These are phyloP conservation scores for Pistacia atlantica DNA, from an alignment of 345 rosid genomes.

Conservation along the genomic window DNA sequence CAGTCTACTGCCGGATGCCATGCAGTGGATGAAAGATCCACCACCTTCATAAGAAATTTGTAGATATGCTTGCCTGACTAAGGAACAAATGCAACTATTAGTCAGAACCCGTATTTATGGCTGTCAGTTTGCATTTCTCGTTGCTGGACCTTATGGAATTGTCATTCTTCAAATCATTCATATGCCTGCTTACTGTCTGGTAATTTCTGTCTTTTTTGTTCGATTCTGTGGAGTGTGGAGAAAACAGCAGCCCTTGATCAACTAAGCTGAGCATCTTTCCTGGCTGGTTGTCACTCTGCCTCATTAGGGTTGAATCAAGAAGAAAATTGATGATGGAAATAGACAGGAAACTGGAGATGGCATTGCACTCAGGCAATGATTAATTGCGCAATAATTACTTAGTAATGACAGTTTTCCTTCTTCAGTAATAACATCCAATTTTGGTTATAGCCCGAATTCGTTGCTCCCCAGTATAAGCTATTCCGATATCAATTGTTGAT, in stretches of 20 bases:
- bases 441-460: background rate
- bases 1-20: slow-evolving; percentile 57
- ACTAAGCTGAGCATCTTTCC: background rate
- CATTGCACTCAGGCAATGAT: background rate
- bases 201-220: too few relatives aligned
- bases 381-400: background rate
- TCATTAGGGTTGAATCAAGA: background rate
- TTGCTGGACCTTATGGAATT: background rate
- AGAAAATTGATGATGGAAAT: background rate
- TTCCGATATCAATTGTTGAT: background rate
- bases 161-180: background rate
- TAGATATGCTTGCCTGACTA: slow-evolving; percentile 5
- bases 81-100: background rate
- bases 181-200: background rate
- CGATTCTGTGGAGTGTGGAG: background rate
- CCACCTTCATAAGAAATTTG: slow-evolving; percentile 35
- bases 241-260: background rate
- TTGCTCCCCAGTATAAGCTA: background rate
- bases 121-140: background rate
- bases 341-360: background rate
- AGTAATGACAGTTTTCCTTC: background rate
- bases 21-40: slow-evolving; percentile 60
- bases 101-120: background rate
- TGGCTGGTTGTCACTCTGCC: background rate
- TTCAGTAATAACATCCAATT: background rate